These are phyloP conservation scores for Papiliotrema terrestris DNA, from an alignment of 1,284 basidiomycete species.

Conservation along the genomic window DNA sequence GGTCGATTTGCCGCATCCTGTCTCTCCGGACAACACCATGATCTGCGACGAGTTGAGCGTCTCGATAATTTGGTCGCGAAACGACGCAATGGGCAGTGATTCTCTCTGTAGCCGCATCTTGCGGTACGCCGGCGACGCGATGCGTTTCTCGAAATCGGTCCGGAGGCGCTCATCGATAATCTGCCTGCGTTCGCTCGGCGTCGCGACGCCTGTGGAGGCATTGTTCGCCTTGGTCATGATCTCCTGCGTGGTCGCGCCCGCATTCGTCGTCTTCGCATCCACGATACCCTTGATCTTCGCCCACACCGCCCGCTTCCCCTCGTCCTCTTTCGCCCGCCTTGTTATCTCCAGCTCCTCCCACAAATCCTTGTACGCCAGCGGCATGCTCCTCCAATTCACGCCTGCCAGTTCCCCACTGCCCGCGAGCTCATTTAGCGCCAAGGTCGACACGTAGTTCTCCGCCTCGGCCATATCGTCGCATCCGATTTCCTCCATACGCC, in stretches of 20 bases:
- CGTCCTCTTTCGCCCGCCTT: conserved; percentile 63
- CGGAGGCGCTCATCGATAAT: conserved; percentile 46
- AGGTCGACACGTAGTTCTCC: conserved; percentile 83
- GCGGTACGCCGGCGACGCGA: conserved; percentile 66
- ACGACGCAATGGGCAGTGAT: conserved; percentile 80
- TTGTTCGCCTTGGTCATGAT: neutral
- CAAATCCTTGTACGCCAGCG: conserved; percentile 77
- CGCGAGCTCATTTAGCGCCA: conserved; percentile 74
- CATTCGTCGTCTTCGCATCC: conserved; percentile 6
- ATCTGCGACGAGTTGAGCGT: conserved; percentile 76
- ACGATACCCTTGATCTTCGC: conserved; percentile 48
- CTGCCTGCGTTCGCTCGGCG: neutral
- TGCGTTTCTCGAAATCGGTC: conserved; percentile 60
- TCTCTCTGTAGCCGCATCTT: conserved; percentile 66
- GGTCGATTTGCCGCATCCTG: conserved; percentile 97
- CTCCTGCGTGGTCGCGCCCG: neutral
- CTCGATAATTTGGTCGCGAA: conserved; percentile 70
- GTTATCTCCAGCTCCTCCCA: conserved; percentile 85
- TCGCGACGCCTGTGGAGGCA: neutral
- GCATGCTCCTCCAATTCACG: conserved; percentile 58
- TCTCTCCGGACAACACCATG: conserved; percentile 93
- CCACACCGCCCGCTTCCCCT: conserved; percentile 68
- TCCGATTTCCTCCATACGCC: conserved; percentile 80
- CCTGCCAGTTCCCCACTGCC: conserved; percentile 46
- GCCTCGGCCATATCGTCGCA: conserved; percentile 76